Evolutionary conservation across 2,329 filamentous ascomycete species (phyloP).

Genomic region (Massarina eburnea): DNA sequence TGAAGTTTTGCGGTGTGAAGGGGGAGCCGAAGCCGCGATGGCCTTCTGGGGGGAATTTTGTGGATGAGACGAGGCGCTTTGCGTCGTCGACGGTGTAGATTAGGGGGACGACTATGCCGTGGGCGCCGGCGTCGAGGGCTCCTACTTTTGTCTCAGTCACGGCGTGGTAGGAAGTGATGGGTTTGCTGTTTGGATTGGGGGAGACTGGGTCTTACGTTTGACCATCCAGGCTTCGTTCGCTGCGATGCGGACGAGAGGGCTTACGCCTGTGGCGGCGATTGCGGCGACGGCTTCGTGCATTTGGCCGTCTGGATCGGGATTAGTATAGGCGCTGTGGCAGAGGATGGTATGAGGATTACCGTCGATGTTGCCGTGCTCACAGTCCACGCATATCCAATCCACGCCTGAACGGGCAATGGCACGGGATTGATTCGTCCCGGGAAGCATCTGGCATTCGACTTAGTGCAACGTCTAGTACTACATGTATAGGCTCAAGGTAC

Average conservation of each 20-base stretch:
- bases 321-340: conserved; percentile 4
- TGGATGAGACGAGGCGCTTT: conserved; percentile 52
- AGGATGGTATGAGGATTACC: conserved; percentile 34
- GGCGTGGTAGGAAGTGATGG: background rate
- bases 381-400: conserved; percentile 59
- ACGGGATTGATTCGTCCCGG: conserved; percentile 56
- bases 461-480: background rate
- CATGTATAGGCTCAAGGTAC: conserved; percentile 33
- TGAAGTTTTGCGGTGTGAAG: conserved; percentile 53
- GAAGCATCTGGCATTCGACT: conserved; percentile 46
- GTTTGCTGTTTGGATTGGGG: no score
- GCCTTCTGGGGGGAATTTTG: conserved; percentile 59
- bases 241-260: conserved; percentile 52
- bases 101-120: conserved; percentile 59
- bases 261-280: conserved; percentile 48
- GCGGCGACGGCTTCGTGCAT: conserved; percentile 60
- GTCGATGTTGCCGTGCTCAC: conserved; percentile 60
- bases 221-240: conserved; percentile 65
- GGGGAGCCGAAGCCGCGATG: conserved; percentile 60
- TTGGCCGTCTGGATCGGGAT: conserved; percentile 39
- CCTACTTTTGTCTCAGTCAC: conserved; percentile 27
- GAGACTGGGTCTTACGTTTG: conserved; percentile 48
- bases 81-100: conserved; percentile 58
- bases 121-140: conserved; percentile 61
- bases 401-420: conserved; percentile 56